Conservation (phyloP, 179 eudicot species). For the Pouteria campechiana region DNA sequence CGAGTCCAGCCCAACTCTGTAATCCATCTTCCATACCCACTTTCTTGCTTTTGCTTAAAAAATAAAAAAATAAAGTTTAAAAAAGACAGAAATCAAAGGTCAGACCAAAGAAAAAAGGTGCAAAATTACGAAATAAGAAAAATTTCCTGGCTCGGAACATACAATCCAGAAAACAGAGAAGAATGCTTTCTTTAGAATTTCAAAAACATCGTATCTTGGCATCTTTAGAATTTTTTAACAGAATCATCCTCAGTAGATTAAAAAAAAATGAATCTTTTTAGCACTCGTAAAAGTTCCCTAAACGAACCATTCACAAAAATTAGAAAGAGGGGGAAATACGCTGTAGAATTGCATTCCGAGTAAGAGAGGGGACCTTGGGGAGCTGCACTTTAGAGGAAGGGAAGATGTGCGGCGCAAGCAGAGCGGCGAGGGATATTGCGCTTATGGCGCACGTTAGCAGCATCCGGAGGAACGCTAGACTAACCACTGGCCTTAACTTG, state of each 20-base stretch:
- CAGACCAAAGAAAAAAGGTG: background rate
- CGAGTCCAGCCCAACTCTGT: conserved; percentile 31
- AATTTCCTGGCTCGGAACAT: too few species aligned
- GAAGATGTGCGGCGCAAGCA: conserved; percentile 41
- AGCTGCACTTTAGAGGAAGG: conserved; percentile 37
- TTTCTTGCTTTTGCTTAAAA: conserved; percentile 58
- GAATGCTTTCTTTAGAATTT: background rate
- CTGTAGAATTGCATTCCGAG: too few species aligned
- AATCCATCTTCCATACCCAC: conserved; percentile 32
- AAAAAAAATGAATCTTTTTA: too few species aligned
- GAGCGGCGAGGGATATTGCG: conserved; percentile 38
- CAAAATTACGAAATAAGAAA: background rate
- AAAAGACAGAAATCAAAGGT: background rate
- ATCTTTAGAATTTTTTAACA: too few species aligned
- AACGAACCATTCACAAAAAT: too few species aligned
- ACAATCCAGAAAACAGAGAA: background rate
- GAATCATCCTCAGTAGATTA: too few species aligned
- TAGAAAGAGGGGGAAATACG: conserved; percentile 4
- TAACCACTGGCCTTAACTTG: conserved; percentile 34
- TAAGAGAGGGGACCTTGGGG: conserved; percentile 39
- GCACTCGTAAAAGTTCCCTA: too few species aligned
- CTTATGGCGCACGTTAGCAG: conserved; percentile 53
- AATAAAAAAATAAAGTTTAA: background rate
- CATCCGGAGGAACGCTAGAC: conserved; percentile 30
- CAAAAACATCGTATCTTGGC: too few species aligned